phyloP scores from a whole-genome alignment of 2,329 filamentous ascomycete genomes.

The Cladosporium cucumerinum region DNA sequence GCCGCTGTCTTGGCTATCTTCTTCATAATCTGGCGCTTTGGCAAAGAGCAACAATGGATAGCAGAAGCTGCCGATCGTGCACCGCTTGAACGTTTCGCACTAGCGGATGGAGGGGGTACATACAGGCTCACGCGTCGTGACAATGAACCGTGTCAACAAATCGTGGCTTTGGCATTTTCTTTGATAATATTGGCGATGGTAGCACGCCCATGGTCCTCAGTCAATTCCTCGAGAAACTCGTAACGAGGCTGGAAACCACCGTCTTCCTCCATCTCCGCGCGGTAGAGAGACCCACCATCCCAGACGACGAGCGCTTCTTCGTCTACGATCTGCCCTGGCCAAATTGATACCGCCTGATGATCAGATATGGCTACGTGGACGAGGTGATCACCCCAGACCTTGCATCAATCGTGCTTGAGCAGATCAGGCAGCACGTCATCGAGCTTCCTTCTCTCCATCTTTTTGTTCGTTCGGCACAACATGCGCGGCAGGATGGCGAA shows the following conservation, averaged over 20 bases:
- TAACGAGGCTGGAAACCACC: conserved; percentile 63
- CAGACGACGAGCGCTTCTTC: conserved; percentile 50
- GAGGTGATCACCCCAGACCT: conserved; percentile 65
- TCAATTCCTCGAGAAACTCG: conserved; percentile 70
- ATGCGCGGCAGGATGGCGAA: conserved; percentile 64
- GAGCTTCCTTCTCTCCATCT: conserved; percentile 49
- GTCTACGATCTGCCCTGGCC: conserved; percentile 45
- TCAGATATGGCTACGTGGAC: conserved; percentile 72
- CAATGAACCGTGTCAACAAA: conserved; percentile 4
- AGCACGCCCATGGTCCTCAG: conserved; percentile 63
- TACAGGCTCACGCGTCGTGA: conserved; percentile 18
- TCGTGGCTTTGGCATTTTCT: conserved; percentile 66
- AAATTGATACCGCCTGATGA: conserved; percentile 65
- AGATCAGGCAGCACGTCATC: conserved; percentile 23
- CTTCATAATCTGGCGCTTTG: conserved; percentile 74
- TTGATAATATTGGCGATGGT: conserved; percentile 69
- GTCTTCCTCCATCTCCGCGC: conserved; percentile 72
- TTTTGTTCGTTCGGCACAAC: conserved; percentile 65
- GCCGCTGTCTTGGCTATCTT: conserved; percentile 59
- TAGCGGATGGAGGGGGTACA: conserved; percentile 32
- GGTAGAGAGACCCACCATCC: conserved; percentile 54
- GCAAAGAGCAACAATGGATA: conserved; percentile 73
- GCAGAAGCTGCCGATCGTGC: conserved; percentile 64
- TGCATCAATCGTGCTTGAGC: conserved; percentile 52
- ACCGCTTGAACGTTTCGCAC: conserved; percentile 46